A percentile compares a stretch with the other conserved stretches of the same genome.
Conservation (phyloP, 2,329 filamentous ascomycete species). For the Dryadomyces quercivorus region DNA sequence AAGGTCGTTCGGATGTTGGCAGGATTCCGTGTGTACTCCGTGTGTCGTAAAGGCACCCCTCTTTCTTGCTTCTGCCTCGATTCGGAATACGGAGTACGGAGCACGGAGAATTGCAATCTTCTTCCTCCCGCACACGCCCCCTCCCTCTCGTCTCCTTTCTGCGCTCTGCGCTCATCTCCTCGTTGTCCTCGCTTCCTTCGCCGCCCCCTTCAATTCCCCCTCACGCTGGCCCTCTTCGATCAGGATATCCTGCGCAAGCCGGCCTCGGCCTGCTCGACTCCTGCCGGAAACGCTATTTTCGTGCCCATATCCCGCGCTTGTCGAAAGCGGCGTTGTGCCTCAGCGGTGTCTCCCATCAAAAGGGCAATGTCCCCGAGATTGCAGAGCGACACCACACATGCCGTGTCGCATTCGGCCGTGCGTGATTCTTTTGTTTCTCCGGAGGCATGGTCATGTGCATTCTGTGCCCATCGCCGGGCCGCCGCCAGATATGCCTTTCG, state of each 20-base stretch:
- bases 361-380: conserved; percentile 78
- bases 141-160: no score
- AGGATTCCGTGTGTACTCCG: no score
- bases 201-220: no score
- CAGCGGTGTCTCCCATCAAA: conserved; percentile 51
- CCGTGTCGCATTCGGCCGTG: conserved; percentile 69
- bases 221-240: not conserved
- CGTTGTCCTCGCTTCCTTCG: no score
- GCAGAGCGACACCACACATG: conserved; percentile 72
- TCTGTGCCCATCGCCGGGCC: conserved; percentile 66
- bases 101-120: no score
- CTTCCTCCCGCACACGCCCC: no score
- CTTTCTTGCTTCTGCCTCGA: no score
- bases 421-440: conserved; percentile 54
- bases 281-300: conserved; percentile 38
- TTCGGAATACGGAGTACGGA: no score
- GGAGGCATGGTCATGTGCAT: conserved; percentile 56
- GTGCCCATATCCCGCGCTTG: conserved; percentile 53
- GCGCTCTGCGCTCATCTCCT: no score
- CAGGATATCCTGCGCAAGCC: conserved; percentile 23
- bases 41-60: no score
- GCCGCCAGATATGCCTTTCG: conserved; percentile 53
- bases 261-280: conserved; percentile 38
- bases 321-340: conserved; percentile 56
- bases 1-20: no score